Conservation (phyloP, 441 rosid genomes). For the Pelargonium cotyledonis region DNA sequence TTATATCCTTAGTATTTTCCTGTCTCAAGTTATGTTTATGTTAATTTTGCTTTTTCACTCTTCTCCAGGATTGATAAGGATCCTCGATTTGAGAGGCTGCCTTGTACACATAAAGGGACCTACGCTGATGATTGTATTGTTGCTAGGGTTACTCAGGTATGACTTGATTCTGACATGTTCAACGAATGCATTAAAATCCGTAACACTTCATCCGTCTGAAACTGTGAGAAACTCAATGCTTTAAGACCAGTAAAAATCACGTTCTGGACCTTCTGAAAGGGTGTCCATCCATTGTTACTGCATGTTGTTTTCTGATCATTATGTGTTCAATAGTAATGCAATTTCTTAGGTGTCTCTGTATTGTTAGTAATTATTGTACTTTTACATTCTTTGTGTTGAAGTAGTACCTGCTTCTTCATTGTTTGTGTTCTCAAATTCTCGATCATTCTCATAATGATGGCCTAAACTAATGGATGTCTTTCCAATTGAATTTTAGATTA, state of each 20-base stretch:
- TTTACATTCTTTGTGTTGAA: neutral
- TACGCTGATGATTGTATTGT: constrained; percentile 97
- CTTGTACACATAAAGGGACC: constrained; percentile 86
- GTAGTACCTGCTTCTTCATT: neutral
- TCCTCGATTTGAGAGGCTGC: constrained; percentile 84
- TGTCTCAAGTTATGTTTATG: neutral
- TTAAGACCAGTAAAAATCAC: neutral
- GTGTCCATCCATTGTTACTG: neutral
- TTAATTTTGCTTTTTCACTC: neutral
- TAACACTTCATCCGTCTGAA: neutral
- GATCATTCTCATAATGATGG: neutral
- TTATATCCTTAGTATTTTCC: neutral
- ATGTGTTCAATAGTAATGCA: neutral
- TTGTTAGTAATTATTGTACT: neutral
- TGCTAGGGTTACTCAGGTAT: constrained; percentile 73
- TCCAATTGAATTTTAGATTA: neutral
- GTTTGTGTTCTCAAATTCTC: neutral
- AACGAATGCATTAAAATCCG: neutral
- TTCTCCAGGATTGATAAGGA: constrained; percentile 79
- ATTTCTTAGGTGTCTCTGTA: neutral
- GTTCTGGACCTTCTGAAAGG: neutral
- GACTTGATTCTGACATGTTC: neutral
- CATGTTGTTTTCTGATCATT: neutral
- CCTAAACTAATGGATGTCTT: neutral
- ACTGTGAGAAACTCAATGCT: neutral